Percentiles rank a stretch among this genome's conserved stretches.
Conservation (phyloP, 2,329 filamentous ascomycete species). For the Talaromyces pinophilus region DNA sequence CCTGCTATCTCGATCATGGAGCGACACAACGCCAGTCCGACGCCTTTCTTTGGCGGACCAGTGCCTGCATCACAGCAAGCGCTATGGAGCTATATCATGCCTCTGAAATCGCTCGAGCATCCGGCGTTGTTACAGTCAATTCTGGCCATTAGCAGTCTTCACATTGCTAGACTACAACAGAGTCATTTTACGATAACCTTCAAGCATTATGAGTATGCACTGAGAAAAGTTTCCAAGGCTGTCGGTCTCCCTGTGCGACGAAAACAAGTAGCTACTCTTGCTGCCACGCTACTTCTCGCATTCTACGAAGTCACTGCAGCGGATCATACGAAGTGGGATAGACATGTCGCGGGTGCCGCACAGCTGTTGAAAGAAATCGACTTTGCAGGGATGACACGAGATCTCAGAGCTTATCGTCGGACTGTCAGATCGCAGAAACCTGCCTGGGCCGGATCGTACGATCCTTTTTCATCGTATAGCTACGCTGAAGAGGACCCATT, state of each 20-base stretch:
- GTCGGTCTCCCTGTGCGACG: constrained; percentile 70
- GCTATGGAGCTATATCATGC: constrained; percentile 73
- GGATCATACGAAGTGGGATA: constrained; percentile 94
- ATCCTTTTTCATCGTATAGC: constrained; percentile 5
- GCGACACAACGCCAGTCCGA: constrained; percentile 72
- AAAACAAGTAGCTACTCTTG: constrained; percentile 77
- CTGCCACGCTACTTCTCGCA: constrained; percentile 78
- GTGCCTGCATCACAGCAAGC: constrained; percentile 62
- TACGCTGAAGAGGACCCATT: constrained; percentile 46
- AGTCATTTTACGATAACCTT: constrained; percentile 76
- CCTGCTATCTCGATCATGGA: constrained; percentile 87
- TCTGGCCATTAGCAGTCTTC: constrained; percentile 79
- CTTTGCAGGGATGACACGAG: constrained; percentile 69
- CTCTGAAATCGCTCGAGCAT: constrained; percentile 77
- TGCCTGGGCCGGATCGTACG: constrained; percentile 31
- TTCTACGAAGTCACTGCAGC: constrained; percentile 95
- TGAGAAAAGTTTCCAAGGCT: constrained; percentile 74
- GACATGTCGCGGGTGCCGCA: constrained; percentile 80
- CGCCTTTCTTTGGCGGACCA: constrained; percentile 63
- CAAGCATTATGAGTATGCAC: constrained; percentile 86
- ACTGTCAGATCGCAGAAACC: constrained; percentile 40
- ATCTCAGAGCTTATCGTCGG: constrained; percentile 66
- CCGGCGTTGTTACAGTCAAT: constrained; percentile 90
- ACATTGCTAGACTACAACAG: constrained; percentile 79
- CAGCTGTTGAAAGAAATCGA: constrained; percentile 82